Percentiles rank a stretch among this genome's conserved stretches.
Evolutionary conservation across 345 rosid species (phyloP).

Genomic region (Gynandropsis gynandra): DNA sequence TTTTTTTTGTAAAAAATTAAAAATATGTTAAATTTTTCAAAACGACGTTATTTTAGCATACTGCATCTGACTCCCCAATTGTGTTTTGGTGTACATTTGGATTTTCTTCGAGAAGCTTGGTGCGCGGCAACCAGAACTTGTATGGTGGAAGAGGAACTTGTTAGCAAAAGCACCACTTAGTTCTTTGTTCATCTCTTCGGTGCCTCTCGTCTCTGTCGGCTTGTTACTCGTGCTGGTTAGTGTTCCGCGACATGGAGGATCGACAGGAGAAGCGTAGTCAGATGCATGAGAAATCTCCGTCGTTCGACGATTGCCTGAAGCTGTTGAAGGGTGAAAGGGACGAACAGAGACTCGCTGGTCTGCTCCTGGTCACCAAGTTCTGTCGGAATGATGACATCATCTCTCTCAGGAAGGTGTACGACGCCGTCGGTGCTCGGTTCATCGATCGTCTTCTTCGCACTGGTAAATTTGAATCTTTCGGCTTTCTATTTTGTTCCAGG

Average conservation of each 20-base stretch:
- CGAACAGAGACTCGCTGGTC: constrained; percentile 88
- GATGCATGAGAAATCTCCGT: constrained; percentile 32
- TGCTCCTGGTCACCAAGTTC: constrained; percentile 72
- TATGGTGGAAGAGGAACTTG: too few relatives aligned
- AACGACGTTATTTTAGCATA: too few relatives aligned
- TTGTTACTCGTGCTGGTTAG: background rate
- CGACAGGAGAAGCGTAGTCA: constrained; percentile 10
- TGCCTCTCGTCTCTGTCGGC: too few relatives aligned
- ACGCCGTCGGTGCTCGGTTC: constrained; percentile 57
- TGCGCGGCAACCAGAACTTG: too few relatives aligned
- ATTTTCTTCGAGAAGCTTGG: too few relatives aligned
- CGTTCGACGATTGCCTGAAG: constrained; percentile 74
- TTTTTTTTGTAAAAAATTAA: too few relatives aligned
- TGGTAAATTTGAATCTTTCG: constrained; percentile 31
- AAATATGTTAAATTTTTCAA: too few relatives aligned
- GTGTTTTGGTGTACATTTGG: too few relatives aligned
- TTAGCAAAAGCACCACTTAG: too few relatives aligned
- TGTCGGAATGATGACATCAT: constrained; percentile 51
- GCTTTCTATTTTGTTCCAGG: constrained; percentile 2
- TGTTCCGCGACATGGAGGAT: constrained; percentile 27
- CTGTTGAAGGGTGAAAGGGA: constrained; percentile 75
- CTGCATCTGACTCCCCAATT: too few relatives aligned
- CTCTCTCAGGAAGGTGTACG: constrained; percentile 50
- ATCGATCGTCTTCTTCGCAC: constrained; percentile 70
- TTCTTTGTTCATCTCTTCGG: too few relatives aligned